Conservation (phyloP, 176 grass and related monocot genomes). For the Zea mays region Zm-B73-REFERENCE-NAM-5.0 NC_050103.1:179939501-179940000, state of each 20-base stretch:
- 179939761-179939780: background rate
- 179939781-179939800: conserved; percentile 24
- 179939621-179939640: background rate
- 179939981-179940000: background rate
- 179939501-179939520: conserved; percentile 15
- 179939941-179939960: background rate
- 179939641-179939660: conserved; percentile 4
- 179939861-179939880: background rate
- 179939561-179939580: conserved; percentile 4
- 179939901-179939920: background rate
- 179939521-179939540: background rate
- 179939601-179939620: conserved; percentile 25
- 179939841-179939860: conserved; percentile 3
- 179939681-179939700: conserved; percentile 17
- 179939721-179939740: background rate
- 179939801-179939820: background rate
- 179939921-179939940: background rate
- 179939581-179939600: conserved; percentile 10
- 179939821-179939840: background rate
- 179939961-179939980: background rate
- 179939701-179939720: conserved; percentile 4
- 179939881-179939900: background rate
- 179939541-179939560: background rate
- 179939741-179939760: background rate
- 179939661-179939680: background rate